Evolutionary conservation across 179 eudicot genomes (phyloP), one percentile per base, ranked within the genome.

Genomic region (Silene vulgaris): DNA sequence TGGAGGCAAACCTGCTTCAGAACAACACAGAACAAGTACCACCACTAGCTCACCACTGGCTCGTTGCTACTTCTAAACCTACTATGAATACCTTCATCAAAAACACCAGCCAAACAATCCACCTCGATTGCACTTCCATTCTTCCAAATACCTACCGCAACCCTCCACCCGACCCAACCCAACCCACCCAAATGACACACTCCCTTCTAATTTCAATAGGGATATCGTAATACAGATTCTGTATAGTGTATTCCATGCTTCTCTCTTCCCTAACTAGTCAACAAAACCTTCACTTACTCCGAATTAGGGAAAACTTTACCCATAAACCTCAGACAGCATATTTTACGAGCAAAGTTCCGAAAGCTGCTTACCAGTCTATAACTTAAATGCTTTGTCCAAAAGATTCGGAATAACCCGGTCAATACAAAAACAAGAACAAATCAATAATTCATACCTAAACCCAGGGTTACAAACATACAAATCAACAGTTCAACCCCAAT

Each of bases 401-500:
- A 66, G 13, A 66, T 1, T 29, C 69, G 8, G 7, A 17, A 67
- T 1, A 30, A 67, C 52, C 35, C 5, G 16, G 2, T 3, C 13
- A 12, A 12, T 43, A 54, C 6, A 54, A 16, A 54, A 54, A 54
- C 59, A 54, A 54, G 59, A 14, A 13, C 26, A 61, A 61, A 7
- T 21, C 12, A 29, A 65, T 0, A 28, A 65, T 16, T 3, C 65
- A 28, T 4, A 14, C 69, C 9, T 12, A 43, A 3, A 1, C 52
- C 29, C 11, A 69, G n/a, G 72, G 16, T 69, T 45, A 45, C 32
- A 43, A 43, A 9, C 50, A 43, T 9, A 43, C 50, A 66, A 23
- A 69, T 69, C 59, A 21, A 13, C 19, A 21, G n/a, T 19, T 69
- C 73, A 69, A 13, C 73, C 19, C 1, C n/a, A 68, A 54, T 13